A percentile compares a stretch with the other conserved stretches of the same genome.
Conservation (phyloP, 148 eudicot genomes). For the Rhododendron molle region DNA sequence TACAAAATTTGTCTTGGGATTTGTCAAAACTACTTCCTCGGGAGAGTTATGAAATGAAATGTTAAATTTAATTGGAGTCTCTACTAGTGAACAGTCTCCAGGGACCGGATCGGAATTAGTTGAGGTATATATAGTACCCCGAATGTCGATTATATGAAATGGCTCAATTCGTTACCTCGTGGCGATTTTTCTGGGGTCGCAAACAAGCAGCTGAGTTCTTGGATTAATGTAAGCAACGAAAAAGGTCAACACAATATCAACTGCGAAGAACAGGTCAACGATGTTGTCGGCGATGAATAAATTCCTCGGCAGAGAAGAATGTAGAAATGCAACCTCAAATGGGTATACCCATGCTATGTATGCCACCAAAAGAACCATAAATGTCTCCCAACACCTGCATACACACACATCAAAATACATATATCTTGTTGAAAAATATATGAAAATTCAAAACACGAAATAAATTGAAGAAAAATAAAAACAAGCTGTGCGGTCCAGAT, state of each 20-base stretch:
- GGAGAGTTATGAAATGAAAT: too few species aligned
- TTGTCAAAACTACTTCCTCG: neutral
- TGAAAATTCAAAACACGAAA: neutral
- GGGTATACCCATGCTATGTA: slow-evolving; percentile 84
- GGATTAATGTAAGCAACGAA: slow-evolving; percentile 76
- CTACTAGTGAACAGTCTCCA: neutral
- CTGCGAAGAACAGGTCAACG: slow-evolving; percentile 60
- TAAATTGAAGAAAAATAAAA: neutral
- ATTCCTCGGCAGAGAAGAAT: slow-evolving; percentile 18
- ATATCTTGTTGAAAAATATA: neutral
- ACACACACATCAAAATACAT: neutral
- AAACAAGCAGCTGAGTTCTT: slow-evolving; percentile 58
- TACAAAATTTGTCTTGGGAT: neutral
- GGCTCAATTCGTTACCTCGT: slow-evolving; percentile 36
- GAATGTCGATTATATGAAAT: neutral
- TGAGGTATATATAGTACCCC: neutral
- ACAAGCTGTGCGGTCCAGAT: neutral
- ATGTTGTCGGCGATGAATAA: slow-evolving; percentile 54
- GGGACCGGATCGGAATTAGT: too few species aligned
- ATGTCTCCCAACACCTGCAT: slow-evolving; percentile 79
- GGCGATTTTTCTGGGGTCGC: slow-evolving; percentile 46
- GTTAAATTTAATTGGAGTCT: too few species aligned
- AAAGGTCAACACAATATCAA: slow-evolving; percentile 75
- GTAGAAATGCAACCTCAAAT: slow-evolving; percentile 69
- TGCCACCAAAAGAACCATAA: slow-evolving; percentile 64